Evolutionary conservation across 495 filamentous ascomycete genomes (phyloP).

Genomic region (Talaromyces ruber): DNA sequence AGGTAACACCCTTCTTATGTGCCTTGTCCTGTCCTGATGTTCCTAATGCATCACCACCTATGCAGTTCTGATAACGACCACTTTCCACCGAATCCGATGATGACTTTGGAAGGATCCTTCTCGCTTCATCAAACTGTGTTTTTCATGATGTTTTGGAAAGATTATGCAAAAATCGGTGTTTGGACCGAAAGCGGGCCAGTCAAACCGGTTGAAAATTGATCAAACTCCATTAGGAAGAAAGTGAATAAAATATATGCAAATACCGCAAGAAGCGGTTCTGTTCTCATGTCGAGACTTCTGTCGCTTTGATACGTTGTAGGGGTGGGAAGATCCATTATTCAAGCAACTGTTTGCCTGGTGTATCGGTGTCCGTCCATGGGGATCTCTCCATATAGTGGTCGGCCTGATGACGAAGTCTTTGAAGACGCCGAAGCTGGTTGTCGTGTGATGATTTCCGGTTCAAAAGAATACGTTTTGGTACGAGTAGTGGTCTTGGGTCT

Average conservation of each 20-base stretch:
- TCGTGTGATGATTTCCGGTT: background rate
- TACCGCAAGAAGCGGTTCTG: background rate
- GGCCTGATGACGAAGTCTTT: constrained; percentile 6
- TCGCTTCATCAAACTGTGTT: background rate
- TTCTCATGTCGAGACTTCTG: background rate
- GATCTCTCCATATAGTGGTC: constrained; percentile 13
- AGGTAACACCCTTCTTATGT: background rate
- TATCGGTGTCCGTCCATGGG: constrained; percentile 4
- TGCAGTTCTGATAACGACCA: background rate
- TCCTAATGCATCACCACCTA: background rate
- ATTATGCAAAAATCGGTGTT: background rate
- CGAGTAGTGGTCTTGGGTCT: background rate
- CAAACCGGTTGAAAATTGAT: background rate
- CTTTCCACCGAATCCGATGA: background rate
- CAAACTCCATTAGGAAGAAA: background rate
- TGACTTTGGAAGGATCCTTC: background rate
- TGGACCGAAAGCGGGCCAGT: background rate
- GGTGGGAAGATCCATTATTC: background rate
- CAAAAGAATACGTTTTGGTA: constrained; percentile 9
- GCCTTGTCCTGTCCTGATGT: background rate
- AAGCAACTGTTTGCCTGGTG: background rate
- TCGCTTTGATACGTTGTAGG: background rate
- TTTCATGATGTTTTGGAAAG: background rate
- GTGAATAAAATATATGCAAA: background rate
- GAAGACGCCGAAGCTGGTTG: constrained; percentile 1